Base-by-base conservation (phyloP, 2,329 filamentous ascomycete genomes). In the Emmonsiellopsis sp. region DNA sequence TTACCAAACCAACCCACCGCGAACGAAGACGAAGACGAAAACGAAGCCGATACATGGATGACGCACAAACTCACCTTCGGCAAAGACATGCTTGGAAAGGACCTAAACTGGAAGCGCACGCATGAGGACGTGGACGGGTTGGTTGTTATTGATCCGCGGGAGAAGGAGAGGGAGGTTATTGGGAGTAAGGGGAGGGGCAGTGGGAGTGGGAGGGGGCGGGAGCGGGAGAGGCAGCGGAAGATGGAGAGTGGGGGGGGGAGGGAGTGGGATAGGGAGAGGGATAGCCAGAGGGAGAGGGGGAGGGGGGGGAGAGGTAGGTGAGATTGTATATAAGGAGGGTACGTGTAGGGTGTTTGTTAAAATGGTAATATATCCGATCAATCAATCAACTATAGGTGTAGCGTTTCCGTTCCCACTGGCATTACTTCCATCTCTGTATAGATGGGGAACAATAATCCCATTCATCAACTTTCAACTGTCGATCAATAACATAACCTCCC, bases 61-160 rank as follows among this genome's bases (percentile, higher is more conserved):
- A 82, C 82, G 3, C 92, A 97, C 68, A 78, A 82, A 8, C 76
- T 98, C 37, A 88, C 81, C 45, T 97, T 96, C 68, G 87, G 86
- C 38, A 93, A 91, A 57, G 93, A 97, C 63, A 87, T 85, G 59
- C 71, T 96, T 5, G 93, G 93, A 16, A 97, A 97, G 67, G 83
- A 97, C 70, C 71, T 97, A 51, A 89, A 81, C 51, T 95, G 93
- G 79, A 89, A 92, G 66, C 85, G 83, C 71, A 91, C 93, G 70
- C 91, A 92, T 52, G 90, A 96, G 54, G 89, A 96, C 63, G 61
- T 57, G 3, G 70, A 73, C 57, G 67, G 65, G n/a, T 70, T 95
- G 43, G 82, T 95, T 45, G 90, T 97, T 2, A 96, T 97, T 69
- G 93, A 98, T 73, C 91, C 91, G 1, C 76, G 89, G 54, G 89